phyloP scores from a whole-genome alignment of 176 grass and related monocot species.

The Aegilops umbellulata region DNA sequence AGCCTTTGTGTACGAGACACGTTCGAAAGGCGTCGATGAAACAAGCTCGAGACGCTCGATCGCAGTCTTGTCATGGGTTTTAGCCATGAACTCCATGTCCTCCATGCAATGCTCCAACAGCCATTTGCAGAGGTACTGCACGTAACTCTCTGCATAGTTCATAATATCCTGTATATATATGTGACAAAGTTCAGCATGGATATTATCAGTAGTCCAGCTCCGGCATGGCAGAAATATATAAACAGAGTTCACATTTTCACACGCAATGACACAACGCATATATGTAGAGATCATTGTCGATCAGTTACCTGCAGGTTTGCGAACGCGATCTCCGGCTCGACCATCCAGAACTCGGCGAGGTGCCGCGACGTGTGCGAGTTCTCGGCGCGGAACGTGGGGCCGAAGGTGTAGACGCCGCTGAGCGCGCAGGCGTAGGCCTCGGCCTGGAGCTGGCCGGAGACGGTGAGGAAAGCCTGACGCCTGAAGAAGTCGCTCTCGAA shows the following conservation, averaged over 20 bases:
- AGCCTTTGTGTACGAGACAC: conserved; percentile 77
- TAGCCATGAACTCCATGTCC: conserved; percentile 93
- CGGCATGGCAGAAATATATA: no score
- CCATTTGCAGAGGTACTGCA: conserved; percentile 87
- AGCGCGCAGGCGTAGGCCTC: conserved; percentile 86
- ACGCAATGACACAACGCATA: no score
- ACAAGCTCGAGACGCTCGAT: conserved; percentile 79
- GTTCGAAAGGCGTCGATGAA: conserved; percentile 56
- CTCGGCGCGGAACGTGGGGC: conserved; percentile 87
- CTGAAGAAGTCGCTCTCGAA: conserved; percentile 77
- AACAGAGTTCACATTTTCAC: no score
- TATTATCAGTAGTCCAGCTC: no score
- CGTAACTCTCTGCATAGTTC: conserved; percentile 78
- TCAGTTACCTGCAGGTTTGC: conserved; percentile 61
- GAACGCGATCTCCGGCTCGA: conserved; percentile 84
- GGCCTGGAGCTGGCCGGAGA: conserved; percentile 84
- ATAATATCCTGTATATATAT: conserved; percentile 64
- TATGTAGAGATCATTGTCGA: no score
- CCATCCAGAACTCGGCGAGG: conserved; percentile 95
- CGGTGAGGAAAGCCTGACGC: conserved; percentile 81
- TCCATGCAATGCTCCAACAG: conserved; percentile 64
- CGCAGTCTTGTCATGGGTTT: conserved; percentile 67
- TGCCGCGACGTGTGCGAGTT: conserved; percentile 80
- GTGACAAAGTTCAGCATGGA: not conserved
- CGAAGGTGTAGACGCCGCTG: conserved; percentile 84